Base-by-base conservation (phyloP, 2,329 filamentous ascomycete species). In the Nigrospora sphaerica region DNA sequence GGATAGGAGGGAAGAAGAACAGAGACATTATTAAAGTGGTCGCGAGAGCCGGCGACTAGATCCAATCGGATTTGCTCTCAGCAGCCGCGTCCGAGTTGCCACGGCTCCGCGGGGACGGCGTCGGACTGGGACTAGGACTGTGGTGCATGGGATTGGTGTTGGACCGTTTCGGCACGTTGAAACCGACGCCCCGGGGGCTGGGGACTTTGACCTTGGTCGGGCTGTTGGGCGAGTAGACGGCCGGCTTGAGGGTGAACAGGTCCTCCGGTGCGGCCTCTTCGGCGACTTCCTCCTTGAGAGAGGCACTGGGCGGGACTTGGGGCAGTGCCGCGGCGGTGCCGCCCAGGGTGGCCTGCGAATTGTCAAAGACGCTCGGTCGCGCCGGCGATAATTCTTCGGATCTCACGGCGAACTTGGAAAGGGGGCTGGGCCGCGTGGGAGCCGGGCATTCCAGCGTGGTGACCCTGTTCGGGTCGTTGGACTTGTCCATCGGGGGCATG, bases 151-250 rank as follows among this genome's bases (percentile, higher is more conserved):
- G 56, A 10, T 54, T 53, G 4, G 55, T 59, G 43, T 56, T 58
- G 17, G 46, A 46, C 16, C 59, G 57, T 41, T 49, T 44, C 17
- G 64, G 59, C 32, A 62, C 44, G 40, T 59, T 65, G 54, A 71
- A 71, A 31, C 70, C 70, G 17, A 71, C 70, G 1, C 69, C 70
- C 50, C 58, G 66, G 2, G 69, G 70, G 48, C 69, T 74, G 6
- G 68, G 62, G 12, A 72, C 55, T 52, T 64, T 71, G n/a, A 55
- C 50, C 47, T 61, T 66, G 11, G 58, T 62, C 11, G 64, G 58
- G 44, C 62, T 69, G 18, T 65, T 59, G 0, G 74, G 72, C 46
- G 64, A 69, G 57, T 81, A 81, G 5, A 80, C 74, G 2, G 70
- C 66, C 3, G 78, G 72, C 47, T 70, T 78, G 3, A 81, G 64